These are phyloP conservation scores for Hypomontagnella submonticulosa DNA, from an alignment of 495 filamentous ascomycete genomes.

Conservation along the genomic window DNA sequence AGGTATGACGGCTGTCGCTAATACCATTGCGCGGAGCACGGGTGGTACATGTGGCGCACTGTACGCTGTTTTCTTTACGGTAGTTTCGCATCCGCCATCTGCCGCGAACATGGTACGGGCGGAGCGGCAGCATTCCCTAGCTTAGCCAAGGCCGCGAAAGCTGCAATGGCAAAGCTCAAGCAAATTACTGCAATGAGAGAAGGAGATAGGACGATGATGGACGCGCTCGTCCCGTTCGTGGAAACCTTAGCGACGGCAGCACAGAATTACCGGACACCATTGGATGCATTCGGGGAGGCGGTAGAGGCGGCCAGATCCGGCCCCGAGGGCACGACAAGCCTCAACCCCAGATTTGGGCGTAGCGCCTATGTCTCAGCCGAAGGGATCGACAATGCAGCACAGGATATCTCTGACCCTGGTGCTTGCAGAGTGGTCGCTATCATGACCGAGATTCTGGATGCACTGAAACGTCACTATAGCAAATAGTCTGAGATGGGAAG, in stretches of 20 bases:
- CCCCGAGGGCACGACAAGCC: not conserved
- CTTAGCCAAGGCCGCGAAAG: not conserved
- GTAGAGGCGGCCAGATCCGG: not conserved
- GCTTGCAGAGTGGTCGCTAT: not conserved
- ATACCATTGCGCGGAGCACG: not conserved
- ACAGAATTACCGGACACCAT: not conserved
- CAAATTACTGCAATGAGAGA: not conserved
- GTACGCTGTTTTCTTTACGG: not conserved
- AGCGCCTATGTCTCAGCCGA: not conserved
- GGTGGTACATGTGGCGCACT: not conserved
- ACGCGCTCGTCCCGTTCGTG: not conserved
- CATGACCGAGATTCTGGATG: not conserved
- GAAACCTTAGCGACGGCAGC: not conserved
- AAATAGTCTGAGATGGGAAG: too few species aligned
- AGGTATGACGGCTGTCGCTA: not conserved
- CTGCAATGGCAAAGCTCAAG: not conserved
- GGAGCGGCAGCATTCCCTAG: not conserved
- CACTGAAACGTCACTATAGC: slow-evolving; percentile 10
- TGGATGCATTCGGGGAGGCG: not conserved
- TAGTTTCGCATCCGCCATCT: not conserved
- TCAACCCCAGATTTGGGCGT: not conserved
- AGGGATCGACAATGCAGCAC: not conserved
- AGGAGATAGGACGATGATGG: slow-evolving; percentile 6
- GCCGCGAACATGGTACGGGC: not conserved
- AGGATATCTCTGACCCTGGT: not conserved